Evolutionary conservation across 2,329 filamentous ascomycete species (phyloP).

Genomic region (Chrysosphaeria jannelii): DNA sequence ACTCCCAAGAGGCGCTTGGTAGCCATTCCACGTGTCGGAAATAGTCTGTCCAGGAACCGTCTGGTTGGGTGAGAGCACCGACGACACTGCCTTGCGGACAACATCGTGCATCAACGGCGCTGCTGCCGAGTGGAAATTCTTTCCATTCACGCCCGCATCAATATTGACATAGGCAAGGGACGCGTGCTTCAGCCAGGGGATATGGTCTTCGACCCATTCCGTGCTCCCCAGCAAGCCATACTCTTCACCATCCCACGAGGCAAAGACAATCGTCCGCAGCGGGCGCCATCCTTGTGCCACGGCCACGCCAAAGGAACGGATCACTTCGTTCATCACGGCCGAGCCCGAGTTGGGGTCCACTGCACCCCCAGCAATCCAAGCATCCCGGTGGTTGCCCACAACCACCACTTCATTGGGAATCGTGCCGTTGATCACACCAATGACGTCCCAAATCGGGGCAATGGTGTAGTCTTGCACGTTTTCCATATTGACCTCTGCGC

Average conservation of each 20-base stretch:
- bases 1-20: slow-evolving; percentile 35
- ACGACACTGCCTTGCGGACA: slow-evolving; percentile 31
- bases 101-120: slow-evolving; percentile 50
- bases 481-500: slow-evolving; percentile 38
- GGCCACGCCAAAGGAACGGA: slow-evolving; percentile 42
- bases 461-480: slow-evolving; percentile 62
- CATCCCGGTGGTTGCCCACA: slow-evolving; percentile 56
- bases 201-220: slow-evolving; percentile 76
- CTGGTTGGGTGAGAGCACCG: slow-evolving; percentile 46
- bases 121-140: slow-evolving; percentile 29
- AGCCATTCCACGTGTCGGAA: slow-evolving; percentile 31
- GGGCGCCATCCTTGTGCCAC: slow-evolving; percentile 51
- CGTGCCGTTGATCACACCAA: slow-evolving; percentile 72
- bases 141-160: slow-evolving; percentile 41
- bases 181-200: slow-evolving; percentile 46
- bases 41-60: slow-evolving; percentile 38
- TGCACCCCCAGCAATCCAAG: slow-evolving; percentile 43
- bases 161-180: slow-evolving; percentile 68
- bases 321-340: slow-evolving; percentile 49
- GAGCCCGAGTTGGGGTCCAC: slow-evolving; percentile 59
- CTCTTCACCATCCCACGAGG: slow-evolving; percentile 57
- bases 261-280: slow-evolving; percentile 70
- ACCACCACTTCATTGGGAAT: slow-evolving; percentile 64
- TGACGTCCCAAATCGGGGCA: slow-evolving; percentile 69
- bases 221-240: slow-evolving; percentile 68